Conservation (phyloP, 768 basidiomycete genomes). For the Collybia mongolica region DNA sequence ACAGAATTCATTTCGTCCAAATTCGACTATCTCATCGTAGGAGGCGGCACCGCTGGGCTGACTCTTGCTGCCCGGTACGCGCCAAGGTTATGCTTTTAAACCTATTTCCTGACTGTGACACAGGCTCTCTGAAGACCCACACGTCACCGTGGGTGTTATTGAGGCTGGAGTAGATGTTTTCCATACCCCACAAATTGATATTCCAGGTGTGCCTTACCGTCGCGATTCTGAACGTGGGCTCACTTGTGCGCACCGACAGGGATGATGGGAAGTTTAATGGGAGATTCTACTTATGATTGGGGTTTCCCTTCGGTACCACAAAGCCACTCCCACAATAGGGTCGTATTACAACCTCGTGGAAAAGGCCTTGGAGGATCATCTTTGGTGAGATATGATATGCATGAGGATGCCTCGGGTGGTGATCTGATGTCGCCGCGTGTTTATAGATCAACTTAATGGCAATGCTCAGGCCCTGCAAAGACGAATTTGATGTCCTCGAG, state of each 20-base stretch:
- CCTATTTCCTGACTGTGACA: conserved; percentile 22
- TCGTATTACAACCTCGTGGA: conserved; percentile 21
- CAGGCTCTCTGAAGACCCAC: conserved; percentile 29
- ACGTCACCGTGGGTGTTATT: conserved; percentile 26
- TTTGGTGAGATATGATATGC: conserved; percentile 15
- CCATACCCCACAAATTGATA: too few species aligned
- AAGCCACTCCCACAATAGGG: conserved; percentile 15
- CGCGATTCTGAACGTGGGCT: background rate
- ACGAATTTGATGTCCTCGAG: conserved; percentile 31
- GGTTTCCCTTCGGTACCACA: conserved; percentile 29
- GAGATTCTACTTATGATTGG: conserved; percentile 22
- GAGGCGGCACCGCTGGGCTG: conserved; percentile 11
- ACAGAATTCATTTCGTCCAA: background rate
- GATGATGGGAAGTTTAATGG: conserved; percentile 13
- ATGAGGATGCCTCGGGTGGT: conserved; percentile 17
- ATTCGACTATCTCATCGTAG: conserved; percentile 27
- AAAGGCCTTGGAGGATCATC: conserved; percentile 21
- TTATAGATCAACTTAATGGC: conserved; percentile 21
- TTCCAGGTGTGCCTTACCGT: conserved; percentile 12
- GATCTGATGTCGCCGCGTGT: background rate
- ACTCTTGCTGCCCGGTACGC: background rate
- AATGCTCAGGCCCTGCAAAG: conserved; percentile 24
- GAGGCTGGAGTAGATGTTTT: conserved; percentile 20
- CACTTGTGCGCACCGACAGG: background rate
- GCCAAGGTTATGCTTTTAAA: conserved; percentile 25